A percentile compares a stretch with the other conserved stretches of the same genome.
phyloP scores from a whole-genome alignment of 2,329 filamentous ascomycete genomes.

The Trichoderma gracile region DNA sequence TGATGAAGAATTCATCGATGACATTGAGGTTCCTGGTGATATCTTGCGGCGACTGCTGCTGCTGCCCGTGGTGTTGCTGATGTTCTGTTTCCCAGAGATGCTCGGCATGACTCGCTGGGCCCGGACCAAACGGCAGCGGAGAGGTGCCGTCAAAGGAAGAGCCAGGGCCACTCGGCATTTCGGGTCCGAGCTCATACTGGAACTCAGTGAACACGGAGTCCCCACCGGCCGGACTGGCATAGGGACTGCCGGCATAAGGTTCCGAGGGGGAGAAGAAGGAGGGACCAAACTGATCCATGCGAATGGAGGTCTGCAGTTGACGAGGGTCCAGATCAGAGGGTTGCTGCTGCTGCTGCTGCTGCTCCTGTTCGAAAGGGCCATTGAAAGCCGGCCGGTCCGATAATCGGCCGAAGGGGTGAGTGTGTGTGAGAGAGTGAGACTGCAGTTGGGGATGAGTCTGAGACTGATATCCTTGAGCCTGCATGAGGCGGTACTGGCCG shows the following conservation, averaged over 20 bases:
- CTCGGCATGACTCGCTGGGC: neutral
- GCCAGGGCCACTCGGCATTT: slow-evolving; percentile 6
- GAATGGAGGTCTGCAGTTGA: slow-evolving; percentile 5
- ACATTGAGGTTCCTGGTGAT: neutral
- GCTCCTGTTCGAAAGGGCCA: neutral
- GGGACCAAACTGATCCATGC: slow-evolving; percentile 15
- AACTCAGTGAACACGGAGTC: slow-evolving; percentile 15
- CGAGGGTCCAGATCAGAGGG: neutral
- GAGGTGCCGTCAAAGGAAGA: slow-evolving; percentile 16
- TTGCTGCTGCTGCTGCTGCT: neutral
- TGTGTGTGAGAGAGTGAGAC: neutral
- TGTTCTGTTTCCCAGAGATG: neutral
- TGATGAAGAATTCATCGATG: slow-evolving; percentile 43
- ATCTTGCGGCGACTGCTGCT: neutral
- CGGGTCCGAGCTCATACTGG: slow-evolving; percentile 15
- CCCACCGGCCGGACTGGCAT: slow-evolving; percentile 10
- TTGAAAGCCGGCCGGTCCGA: slow-evolving; percentile 4
- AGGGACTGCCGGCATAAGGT: slow-evolving; percentile 4
- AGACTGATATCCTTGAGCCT: slow-evolving; percentile 1
- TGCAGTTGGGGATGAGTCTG: neutral
- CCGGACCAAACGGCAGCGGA: neutral
- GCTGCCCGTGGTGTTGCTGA: neutral
- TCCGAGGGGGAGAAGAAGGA: slow-evolving; percentile 15
- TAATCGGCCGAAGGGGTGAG: neutral
- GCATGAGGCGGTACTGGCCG: slow-evolving; percentile 3